Evolutionary conservation across 176 grass and related monocot genomes (phyloP), one percentile per base, ranked within the genome.

Genomic region (Zoysia japonica): DNA sequence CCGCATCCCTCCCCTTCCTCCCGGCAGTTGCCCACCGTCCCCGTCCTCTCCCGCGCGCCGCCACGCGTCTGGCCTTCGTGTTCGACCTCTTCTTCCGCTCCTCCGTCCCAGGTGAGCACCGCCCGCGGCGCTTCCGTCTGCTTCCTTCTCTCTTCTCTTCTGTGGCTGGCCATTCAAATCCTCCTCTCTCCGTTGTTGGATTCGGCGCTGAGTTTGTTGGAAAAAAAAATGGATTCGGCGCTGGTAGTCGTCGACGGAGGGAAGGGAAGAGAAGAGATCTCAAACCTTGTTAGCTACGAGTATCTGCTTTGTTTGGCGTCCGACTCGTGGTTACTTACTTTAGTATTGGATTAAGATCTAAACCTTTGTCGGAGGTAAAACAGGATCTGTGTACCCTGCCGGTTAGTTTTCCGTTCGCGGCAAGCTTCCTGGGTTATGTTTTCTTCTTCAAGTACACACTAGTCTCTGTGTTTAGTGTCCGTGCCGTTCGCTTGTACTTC

Each of bases 21-120:
- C 44, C 44, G 44, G 3, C 44, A 6, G 44, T 6, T 45, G 44
- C 15, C 6, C 16, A 0, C 2, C 11, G 11, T 11, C 36, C 11
- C 0, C 54, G 1, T 7, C 11, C 11, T 14, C n/a, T 5, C 57
- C 17, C 60, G 44, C 48, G 4, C 46, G 5, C 71, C 61, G 20
- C 59, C 20, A 61, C 2, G 5, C 74, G 19, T 43, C 56, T 11
- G n/a, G 0, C 5, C 43, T 11, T 14, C 61, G 75, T 2, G 14
- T 38, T 55, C 11, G 11, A 0, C 56, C 13, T 64, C 43, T 61
- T 50, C 61, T n/a, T 2, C 62, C 62, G 20, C 76, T 43, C 61
- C 61, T 49, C 16, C 12, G 38, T 49, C 76, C 38, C 76, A 78
- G 76, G 76, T 78, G 47, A 78, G 61, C 74, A 9, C n/a, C 56